phyloP scores from a whole-genome alignment of 2,329 filamentous ascomycete genomes.

The Aspergillus aculeatinus region DNA sequence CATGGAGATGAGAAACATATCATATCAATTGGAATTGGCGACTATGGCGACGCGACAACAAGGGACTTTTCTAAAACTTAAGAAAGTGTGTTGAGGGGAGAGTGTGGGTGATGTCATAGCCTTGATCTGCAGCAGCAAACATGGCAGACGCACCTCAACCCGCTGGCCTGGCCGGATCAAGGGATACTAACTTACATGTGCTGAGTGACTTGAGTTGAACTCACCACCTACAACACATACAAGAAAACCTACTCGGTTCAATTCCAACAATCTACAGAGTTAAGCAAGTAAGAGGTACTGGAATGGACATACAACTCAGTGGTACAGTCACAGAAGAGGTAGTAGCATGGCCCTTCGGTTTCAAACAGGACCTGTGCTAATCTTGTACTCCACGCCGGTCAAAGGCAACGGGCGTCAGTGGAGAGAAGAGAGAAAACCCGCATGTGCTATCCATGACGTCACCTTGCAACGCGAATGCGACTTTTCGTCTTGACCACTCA shows the following conservation, averaged over 20 bases:
- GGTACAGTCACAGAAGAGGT: too few relatives aligned
- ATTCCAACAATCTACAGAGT: neutral
- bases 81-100: too few relatives aligned
- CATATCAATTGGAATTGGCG: too few relatives aligned
- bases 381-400: neutral
- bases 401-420: neutral
- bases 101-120: conserved; percentile 5
- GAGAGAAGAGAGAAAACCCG: neutral
- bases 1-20: too few relatives aligned
- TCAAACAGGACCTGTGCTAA: too few relatives aligned
- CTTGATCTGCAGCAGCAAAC: conserved; percentile 4
- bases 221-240: neutral
- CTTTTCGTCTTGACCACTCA: neutral
- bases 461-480: neutral
- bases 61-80: neutral
- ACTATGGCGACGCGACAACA: neutral
- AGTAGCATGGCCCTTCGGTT: too few relatives aligned
- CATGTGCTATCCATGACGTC: conserved; percentile 15
- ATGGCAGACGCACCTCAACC: neutral
- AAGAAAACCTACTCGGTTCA: too few relatives aligned
- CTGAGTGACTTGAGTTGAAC: too few relatives aligned
- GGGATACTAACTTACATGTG: neutral
- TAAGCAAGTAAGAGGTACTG: neutral
- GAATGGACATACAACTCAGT: too few relatives aligned
- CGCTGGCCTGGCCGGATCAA: neutral